Base-by-base conservation (phyloP, 352 stramenopile species). In the Thraustochytrium sp. region DNA sequence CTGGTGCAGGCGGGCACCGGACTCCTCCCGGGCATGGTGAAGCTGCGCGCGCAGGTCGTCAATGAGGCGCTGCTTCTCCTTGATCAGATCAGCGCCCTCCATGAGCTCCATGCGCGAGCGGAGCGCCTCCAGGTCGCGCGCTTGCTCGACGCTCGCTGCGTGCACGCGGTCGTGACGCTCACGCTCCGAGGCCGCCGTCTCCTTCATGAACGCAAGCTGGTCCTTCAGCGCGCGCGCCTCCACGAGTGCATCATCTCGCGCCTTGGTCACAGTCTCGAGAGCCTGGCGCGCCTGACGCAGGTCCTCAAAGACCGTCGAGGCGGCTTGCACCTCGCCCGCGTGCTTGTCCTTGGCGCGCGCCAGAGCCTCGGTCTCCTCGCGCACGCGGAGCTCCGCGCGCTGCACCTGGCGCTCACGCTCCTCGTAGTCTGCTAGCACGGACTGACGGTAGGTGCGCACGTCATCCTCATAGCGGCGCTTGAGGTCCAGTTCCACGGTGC, bases 351-450 rank as follows among this genome's bases (percentile, higher is more conserved):
- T 61, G 5, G 31, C 53, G 9, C 53, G 48, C 23, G 9, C 34
- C 3, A 80, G 68, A 8, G 34, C 44, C 23, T 11, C 53, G 21
- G 8, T 8, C 23, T 61, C 44, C 37, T 61, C 53, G 4, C 40
- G 42, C 23, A 63, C 16, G 13, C 26, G 37, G 31, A 64, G 48
- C 16, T 80, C 68, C 38, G n/a, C 44, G 31, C 48, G 68, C 26
- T 80, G 44, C 5, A 63, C 31, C 13, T 34, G 21, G 13, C 51
- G 68, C 23, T 63, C 44, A 13, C 68, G 68, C 18, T 80, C 68
- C n/a, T 65, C 46, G n/a, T 63, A 68, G 38, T 80, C 68, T 44
- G 68, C 46, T 3, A 80, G 68, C 4, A 80, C 68, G 5, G 31
- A 53, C 49, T 80, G 68, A 1, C 68, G 23, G n/a, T 63, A 64